phyloP scores from a whole-genome alignment of 2,329 filamentous ascomycete genomes.

The Colletotrichum tofieldiae region DNA sequence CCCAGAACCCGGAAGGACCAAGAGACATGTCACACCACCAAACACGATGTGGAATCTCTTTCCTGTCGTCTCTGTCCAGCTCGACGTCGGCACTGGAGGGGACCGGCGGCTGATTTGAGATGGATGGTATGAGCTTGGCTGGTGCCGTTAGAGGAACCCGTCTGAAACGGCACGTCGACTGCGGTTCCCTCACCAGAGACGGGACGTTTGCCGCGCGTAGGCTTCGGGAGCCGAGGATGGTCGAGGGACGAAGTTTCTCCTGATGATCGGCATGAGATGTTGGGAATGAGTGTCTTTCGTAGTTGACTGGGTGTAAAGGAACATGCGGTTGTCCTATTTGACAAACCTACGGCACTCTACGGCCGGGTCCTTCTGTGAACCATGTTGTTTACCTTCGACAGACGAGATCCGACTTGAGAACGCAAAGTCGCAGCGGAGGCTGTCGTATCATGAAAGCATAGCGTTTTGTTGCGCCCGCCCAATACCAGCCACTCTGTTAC shows the following conservation, averaged over 20 bases:
- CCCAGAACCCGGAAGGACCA: neutral
- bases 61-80: neutral
- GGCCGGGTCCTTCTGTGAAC: neutral
- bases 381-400: too few species aligned
- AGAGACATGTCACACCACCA: neutral
- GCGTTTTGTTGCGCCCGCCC: neutral
- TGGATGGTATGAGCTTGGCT: slow-evolving; percentile 5
- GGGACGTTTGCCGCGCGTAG: neutral
- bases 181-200: slow-evolving; percentile 15
- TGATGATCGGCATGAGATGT: neutral
- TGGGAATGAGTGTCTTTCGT: neutral
- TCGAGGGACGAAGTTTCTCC: neutral
- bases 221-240: neutral
- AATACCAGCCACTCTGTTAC: neutral
- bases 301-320: too few species aligned
- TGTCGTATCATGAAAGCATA: neutral
- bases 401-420: neutral
- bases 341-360: neutral
- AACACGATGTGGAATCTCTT: neutral
- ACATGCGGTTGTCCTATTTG: neutral
- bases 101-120: neutral
- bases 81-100: neutral
- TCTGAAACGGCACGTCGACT: slow-evolving; percentile 33
- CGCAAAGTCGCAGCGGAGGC: neutral
- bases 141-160: slow-evolving; percentile 16